A percentile compares a stretch with the other conserved stretches of the same genome.
These are phyloP conservation scores for Cardamine chenopodiifolia DNA, from an alignment of 345 rosid species.

Conservation along the genomic window DNA sequence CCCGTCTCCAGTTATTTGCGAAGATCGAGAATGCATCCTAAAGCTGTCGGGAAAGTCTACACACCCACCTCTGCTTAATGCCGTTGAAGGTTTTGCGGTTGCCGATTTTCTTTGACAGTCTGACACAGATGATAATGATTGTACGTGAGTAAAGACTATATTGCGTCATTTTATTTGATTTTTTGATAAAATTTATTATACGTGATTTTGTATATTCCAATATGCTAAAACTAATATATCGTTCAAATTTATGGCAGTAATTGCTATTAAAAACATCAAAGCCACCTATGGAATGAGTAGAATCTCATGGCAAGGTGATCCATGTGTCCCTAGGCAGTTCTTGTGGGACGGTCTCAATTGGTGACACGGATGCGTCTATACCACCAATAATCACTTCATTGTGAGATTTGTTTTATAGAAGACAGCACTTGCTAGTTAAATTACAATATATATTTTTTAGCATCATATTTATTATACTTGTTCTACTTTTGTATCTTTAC, in stretches of 20 bases:
- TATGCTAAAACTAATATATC: background rate
- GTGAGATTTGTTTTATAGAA: background rate
- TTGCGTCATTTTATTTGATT: background rate
- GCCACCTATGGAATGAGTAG: conserved; percentile 34
- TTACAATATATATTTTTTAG: no score
- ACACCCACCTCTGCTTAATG: conserved; percentile 41
- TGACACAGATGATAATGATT: conserved; percentile 29
- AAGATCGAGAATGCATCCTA: background rate
- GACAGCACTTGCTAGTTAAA: no score
- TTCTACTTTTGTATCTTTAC: background rate
- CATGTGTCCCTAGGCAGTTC: conserved; percentile 47
- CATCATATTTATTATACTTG: background rate
- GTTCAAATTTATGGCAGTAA: conserved; percentile 35
- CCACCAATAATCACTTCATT: conserved; percentile 41
- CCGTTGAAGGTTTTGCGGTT: conserved; percentile 28
- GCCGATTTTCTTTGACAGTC: conserved; percentile 14
- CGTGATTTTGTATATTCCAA: background rate
- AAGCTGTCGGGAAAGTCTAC: conserved; percentile 24
- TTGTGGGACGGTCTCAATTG: conserved; percentile 55
- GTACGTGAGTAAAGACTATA: background rate
- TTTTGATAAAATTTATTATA: no score
- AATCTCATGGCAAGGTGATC: conserved; percentile 68
- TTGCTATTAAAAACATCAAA: conserved; percentile 47
- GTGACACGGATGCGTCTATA: background rate
- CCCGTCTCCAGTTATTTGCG: conserved; percentile 11